Conservation (phyloP, 1,139 yeast species). For the Candida glucosophila region DNA sequence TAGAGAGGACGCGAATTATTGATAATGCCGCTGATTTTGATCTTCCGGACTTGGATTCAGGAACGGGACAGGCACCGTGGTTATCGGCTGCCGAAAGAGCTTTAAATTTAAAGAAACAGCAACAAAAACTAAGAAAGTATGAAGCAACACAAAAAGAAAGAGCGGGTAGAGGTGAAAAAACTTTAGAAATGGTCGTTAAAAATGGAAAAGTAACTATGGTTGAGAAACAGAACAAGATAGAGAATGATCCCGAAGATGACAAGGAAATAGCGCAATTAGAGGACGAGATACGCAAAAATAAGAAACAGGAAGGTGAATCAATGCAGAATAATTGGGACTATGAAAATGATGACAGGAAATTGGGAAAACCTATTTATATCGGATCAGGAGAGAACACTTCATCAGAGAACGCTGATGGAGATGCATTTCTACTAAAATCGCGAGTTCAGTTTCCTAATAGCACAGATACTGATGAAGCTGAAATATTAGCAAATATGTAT, state of each 20-base stretch:
- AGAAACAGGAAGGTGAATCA: slow-evolving; percentile 8
- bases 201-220: slow-evolving; percentile 72
- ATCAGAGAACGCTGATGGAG: slow-evolving; percentile 1
- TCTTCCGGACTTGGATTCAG: too few species aligned
- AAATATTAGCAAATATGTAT: slow-evolving; percentile 10
- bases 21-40: slow-evolving; percentile 93
- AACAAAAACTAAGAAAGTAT: slow-evolving; percentile 56
- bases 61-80: slow-evolving; percentile 53
- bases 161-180: slow-evolving; percentile 64
- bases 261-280: slow-evolving; percentile 15
- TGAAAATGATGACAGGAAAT: slow-evolving; percentile 40
- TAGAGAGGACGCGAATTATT: slow-evolving; percentile 83
- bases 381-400: too few species aligned
- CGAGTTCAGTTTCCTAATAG: slow-evolving; percentile 15
- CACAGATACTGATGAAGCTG: slow-evolving; percentile 11
- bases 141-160: slow-evolving; percentile 52
- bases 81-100: slow-evolving; percentile 87
- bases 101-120: slow-evolving; percentile 70
- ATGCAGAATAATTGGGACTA: slow-evolving; percentile 44
- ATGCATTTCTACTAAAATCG: slow-evolving; percentile 3
- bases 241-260: slow-evolving; percentile 12
- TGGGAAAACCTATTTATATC: slow-evolving; percentile 44
- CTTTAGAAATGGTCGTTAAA: slow-evolving; percentile 67
- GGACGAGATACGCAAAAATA: too few species aligned
- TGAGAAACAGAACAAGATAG: slow-evolving; percentile 19